phyloP scores from a whole-genome alignment of 306 rosid species.

The Ochetophila trinervis region DNA sequence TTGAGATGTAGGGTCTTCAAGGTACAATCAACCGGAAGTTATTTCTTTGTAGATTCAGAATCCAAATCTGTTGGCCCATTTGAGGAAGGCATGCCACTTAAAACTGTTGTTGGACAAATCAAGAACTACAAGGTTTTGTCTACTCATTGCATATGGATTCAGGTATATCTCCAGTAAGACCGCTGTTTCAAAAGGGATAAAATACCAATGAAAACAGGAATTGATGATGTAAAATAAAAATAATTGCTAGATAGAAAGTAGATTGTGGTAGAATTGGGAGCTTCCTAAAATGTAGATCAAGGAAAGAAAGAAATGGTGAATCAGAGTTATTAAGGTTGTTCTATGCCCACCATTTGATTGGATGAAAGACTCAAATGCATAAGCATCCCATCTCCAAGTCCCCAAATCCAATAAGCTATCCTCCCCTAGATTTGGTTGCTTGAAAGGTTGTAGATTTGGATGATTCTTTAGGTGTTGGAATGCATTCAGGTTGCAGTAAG shows the following conservation, averaged over 20 bases:
- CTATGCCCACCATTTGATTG: conserved; percentile 6
- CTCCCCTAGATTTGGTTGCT: conserved; percentile 29
- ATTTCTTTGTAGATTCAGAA: conserved; percentile 24
- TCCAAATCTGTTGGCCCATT: not conserved
- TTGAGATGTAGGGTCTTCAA: not conserved
- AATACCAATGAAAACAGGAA: conserved; percentile 11
- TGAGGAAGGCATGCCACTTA: conserved; percentile 19
- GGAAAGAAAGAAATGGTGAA: not conserved
- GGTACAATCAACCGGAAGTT: not conserved
- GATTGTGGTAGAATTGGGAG: not conserved
- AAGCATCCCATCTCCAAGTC: not conserved
- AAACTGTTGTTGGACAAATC: conserved; percentile 25
- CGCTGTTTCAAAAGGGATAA: conserved; percentile 25
- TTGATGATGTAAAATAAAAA: conserved; percentile 18
- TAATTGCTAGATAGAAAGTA: conserved; percentile 16
- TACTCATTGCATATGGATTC: conserved; percentile 25
- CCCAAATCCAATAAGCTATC: conserved; percentile 47
- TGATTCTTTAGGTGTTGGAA: conserved; percentile 34
- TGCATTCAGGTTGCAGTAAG: conserved; percentile 25
- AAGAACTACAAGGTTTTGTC: conserved; percentile 14
- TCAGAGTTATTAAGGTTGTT: conserved; percentile 9
- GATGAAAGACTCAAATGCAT: conserved; percentile 30
- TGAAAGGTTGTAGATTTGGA: conserved; percentile 32
- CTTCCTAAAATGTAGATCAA: conserved; percentile 35
- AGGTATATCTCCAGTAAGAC: conserved; percentile 15